A percentile compares a stretch with the other conserved stretches of the same genome.
Conservation (phyloP, 2,329 filamentous ascomycete species). For the Fusarium liriodendri region DNA sequence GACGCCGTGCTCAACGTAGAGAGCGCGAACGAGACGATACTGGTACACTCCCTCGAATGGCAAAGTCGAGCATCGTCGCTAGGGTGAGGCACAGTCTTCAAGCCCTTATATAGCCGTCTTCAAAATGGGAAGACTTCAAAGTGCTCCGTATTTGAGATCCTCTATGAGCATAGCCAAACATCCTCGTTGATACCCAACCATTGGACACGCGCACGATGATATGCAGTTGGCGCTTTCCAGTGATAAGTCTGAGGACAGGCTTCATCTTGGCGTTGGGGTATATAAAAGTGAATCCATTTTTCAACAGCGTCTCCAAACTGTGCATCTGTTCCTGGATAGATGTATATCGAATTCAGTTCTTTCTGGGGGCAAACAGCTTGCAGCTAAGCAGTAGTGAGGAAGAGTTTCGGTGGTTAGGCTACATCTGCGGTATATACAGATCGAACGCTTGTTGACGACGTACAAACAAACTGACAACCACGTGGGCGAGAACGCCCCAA, state of each 20-base stretch:
- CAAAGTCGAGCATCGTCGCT: not conserved
- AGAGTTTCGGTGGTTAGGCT: too few relatives aligned
- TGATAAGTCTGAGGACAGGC: not conserved
- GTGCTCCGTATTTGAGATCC: not conserved
- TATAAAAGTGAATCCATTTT: not conserved
- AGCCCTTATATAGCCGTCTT: not conserved
- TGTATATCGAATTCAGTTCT: not conserved
- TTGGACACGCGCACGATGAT: not conserved
- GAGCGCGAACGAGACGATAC: not conserved
- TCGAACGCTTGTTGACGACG: not conserved
- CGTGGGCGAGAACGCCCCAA: not conserved
- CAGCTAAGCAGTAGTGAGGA: too few relatives aligned
- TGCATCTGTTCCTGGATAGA: not conserved
- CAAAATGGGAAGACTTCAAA: not conserved
- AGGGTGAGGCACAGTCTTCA: not conserved
- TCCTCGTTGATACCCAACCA: not conserved
- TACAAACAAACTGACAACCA: not conserved
- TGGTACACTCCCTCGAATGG: not conserved
- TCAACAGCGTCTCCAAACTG: not conserved
- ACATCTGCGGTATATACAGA: too few relatives aligned
- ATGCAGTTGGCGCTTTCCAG: rapidly evolving
- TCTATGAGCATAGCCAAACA: too few relatives aligned
- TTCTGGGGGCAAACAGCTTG: too few relatives aligned
- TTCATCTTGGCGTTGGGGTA: not conserved
- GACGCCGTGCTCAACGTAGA: not conserved